phyloP scores from a whole-genome alignment of 352 stramenopile genomes.

The Blastocystis hominis region DNA sequence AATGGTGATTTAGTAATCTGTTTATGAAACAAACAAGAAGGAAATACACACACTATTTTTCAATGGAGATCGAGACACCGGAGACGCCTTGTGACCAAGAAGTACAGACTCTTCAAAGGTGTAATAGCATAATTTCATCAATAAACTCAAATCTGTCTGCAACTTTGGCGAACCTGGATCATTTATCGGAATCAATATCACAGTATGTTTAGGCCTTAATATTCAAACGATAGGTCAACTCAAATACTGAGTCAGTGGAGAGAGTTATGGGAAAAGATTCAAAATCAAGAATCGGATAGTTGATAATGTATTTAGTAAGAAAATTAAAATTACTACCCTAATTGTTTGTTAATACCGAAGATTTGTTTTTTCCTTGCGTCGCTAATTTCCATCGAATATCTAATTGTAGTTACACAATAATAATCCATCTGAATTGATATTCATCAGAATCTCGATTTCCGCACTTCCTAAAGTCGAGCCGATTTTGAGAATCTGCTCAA shows the following conservation, averaged over 20 bases:
- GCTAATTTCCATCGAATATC: too few species aligned
- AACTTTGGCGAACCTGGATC: conserved; percentile 8
- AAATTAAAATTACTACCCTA: too few species aligned
- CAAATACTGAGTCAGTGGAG: not conserved
- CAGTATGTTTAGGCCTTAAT: not conserved
- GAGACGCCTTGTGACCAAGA: not conserved
- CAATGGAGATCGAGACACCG: not conserved
- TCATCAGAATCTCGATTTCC: too few species aligned
- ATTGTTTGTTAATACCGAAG: too few species aligned
- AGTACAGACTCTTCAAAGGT: conserved; percentile 1
- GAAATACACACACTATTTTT: not conserved
- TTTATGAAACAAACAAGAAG: not conserved
- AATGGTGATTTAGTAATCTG: not conserved
- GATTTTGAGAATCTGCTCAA: not conserved
- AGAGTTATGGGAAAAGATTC: not conserved
- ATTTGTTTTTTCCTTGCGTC: too few species aligned
- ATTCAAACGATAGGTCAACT: not conserved
- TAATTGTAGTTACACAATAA: too few species aligned
- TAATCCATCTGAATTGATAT: too few species aligned
- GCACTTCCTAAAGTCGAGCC: too few species aligned
- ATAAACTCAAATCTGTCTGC: conserved; percentile 14
- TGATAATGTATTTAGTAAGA: too few species aligned
- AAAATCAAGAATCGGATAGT: not conserved
- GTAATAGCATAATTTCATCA: not conserved
- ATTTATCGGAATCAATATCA: not conserved